Conservation (phyloP, 768 basidiomycete genomes). For the Amanita muscaria region DNA sequence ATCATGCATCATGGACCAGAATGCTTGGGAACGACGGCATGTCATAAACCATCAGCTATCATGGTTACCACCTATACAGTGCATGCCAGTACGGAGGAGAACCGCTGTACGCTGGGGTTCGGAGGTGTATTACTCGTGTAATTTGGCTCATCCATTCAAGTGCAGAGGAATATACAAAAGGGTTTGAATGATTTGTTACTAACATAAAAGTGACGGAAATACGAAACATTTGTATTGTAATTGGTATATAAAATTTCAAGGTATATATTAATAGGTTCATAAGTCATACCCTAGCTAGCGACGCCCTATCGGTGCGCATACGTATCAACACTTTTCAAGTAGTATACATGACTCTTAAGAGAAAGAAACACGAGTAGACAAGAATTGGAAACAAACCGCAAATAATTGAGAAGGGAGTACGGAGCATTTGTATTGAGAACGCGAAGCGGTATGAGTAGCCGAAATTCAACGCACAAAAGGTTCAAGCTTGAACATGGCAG, state of each 20-base stretch:
- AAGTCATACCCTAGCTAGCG: slow-evolving; percentile 5
- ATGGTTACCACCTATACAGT: too few relatives aligned
- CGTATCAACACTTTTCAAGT: slow-evolving; percentile 5
- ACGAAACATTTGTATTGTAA: slow-evolving; percentile 4
- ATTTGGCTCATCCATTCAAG: too few relatives aligned
- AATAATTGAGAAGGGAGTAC: neutral
- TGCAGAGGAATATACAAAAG: too few relatives aligned
- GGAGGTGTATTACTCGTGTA: too few relatives aligned
- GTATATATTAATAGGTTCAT: slow-evolving; percentile 10
- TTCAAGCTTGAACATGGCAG: neutral
- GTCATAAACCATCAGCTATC: too few relatives aligned
- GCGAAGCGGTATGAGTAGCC: neutral
- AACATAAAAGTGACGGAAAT: neutral
- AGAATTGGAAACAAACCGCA: slow-evolving; percentile 4
- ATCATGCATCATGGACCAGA: too few relatives aligned
- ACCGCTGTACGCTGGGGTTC: too few relatives aligned
- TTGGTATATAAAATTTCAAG: slow-evolving; percentile 8
- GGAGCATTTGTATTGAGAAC: neutral
- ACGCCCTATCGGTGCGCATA: neutral
- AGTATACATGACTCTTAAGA: slow-evolving; percentile 3
- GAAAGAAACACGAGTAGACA: slow-evolving; percentile 6
- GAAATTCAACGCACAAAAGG: neutral
- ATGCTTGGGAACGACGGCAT: too few relatives aligned
- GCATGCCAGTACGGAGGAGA: too few relatives aligned
- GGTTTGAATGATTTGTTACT: too few relatives aligned